phyloP scores from a whole-genome alignment of 805 yeast genomes.

The Nakazawaea populi region DNA sequence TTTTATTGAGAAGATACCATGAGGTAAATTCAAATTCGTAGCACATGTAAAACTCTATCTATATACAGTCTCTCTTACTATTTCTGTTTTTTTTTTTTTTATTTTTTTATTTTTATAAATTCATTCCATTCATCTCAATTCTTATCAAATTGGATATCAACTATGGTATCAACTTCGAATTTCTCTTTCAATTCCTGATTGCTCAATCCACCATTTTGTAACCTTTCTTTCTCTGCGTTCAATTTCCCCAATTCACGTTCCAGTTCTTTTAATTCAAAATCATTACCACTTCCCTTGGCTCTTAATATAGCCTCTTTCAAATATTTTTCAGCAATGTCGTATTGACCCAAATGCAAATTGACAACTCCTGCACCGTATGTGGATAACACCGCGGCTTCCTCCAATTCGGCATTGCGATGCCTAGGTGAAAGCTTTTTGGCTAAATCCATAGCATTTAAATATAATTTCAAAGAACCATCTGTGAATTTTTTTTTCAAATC shows the following conservation, averaged over 20 bases:
- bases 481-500: not conserved
- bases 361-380: constrained; percentile 85
- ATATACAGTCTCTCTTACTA: not conserved
- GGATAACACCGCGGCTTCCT: constrained; percentile 72
- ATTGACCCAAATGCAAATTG: constrained; percentile 51
- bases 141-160: constrained; percentile 12
- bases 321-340: constrained; percentile 51
- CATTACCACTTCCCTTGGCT: constrained; percentile 61
- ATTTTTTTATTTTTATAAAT: no score
- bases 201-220: not conserved
- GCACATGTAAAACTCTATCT: not conserved
- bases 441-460: constrained; percentile 7
- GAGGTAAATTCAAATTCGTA: no score
- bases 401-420: constrained; percentile 22
- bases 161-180: constrained; percentile 7
- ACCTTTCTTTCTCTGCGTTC: constrained; percentile 17
- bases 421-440: constrained; percentile 25
- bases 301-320: constrained; percentile 66
- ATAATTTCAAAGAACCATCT: constrained; percentile 10
- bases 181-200: constrained; percentile 6
- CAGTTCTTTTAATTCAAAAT: constrained; percentile 55
- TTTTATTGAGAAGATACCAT: no score
- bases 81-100: not conserved
- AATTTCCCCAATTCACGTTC: constrained; percentile 62
- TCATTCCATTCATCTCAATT: not conserved